These are phyloP conservation scores for Pachyrhizus erosus DNA, from an alignment of 306 rosid species.

Conservation along the genomic window DNA sequence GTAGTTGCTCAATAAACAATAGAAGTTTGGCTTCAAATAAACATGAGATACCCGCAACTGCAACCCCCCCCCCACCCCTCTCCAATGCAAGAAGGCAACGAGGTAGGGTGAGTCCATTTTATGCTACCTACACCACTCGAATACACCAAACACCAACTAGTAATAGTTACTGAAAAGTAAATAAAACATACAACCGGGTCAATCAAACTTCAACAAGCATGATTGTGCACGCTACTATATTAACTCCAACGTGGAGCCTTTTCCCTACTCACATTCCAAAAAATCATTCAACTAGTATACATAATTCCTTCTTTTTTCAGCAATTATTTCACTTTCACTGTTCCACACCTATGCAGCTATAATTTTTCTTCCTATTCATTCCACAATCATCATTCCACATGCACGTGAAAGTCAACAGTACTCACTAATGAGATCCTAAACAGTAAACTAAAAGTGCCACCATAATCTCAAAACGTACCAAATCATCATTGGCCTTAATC, in stretches of 20 bases:
- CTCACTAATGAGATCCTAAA: slow-evolving; percentile 13
- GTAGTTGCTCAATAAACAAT: slow-evolving; percentile 19
- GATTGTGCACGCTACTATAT: neutral
- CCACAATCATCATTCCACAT: neutral
- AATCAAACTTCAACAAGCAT: slow-evolving; percentile 1
- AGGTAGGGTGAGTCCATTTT: neutral
- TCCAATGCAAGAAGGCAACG: slow-evolving; percentile 15
- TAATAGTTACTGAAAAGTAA: neutral
- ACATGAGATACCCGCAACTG: slow-evolving; percentile 22
- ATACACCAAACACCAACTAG: slow-evolving; percentile 17
- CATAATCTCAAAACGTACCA: slow-evolving; percentile 62
- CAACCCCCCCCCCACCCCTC: neutral
- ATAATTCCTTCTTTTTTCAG: neutral
- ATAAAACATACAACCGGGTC: slow-evolving; percentile 11
- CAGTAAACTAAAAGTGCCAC: neutral
- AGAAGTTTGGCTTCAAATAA: slow-evolving; percentile 11
- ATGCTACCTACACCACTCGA: no score
- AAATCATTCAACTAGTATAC: slow-evolving; percentile 18
- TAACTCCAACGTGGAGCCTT: neutral
- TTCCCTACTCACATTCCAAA: slow-evolving; percentile 19
- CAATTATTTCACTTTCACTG: slow-evolving; percentile 15
- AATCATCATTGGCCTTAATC: slow-evolving; percentile 84
- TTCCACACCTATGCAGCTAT: neutral
- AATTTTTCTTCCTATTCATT: neutral
- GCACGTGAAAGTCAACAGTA: neutral